phyloP scores from a whole-genome alignment of 1,139 yeast genomes.

The Yamadazyma conglobata region DNA sequence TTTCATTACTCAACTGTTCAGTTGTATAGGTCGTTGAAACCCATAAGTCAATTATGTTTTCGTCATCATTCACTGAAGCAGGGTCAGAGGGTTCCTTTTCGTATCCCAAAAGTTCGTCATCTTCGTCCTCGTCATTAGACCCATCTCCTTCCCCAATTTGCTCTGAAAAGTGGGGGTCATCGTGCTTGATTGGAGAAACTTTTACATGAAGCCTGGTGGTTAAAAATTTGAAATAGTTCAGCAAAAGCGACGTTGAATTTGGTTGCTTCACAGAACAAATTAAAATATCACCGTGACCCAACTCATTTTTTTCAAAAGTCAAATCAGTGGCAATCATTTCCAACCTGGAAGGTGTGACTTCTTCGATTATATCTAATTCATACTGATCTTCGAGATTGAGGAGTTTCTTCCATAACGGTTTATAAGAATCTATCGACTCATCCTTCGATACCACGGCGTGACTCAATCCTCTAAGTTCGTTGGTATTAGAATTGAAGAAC shows the following conservation, averaged over 20 bases:
- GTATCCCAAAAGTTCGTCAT: conserved; percentile 22
- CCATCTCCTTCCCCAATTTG: not conserved
- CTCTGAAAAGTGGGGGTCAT: too few species aligned
- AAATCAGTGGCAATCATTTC: conserved; percentile 42
- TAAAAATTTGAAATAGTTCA: conserved; percentile 60
- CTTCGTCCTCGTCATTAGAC: conserved; percentile 2
- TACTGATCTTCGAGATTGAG: conserved; percentile 45
- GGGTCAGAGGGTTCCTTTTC: conserved; percentile 19
- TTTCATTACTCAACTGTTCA: conserved; percentile 54
- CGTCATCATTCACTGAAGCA: conserved; percentile 15
- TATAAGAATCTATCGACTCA: conserved; percentile 42
- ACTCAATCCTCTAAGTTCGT: conserved; percentile 58
- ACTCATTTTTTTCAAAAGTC: conserved; percentile 61
- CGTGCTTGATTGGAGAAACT: conserved; percentile 48
- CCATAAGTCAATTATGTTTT: conserved; percentile 58
- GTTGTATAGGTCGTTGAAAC: conserved; percentile 59
- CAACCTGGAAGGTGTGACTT: conserved; percentile 61
- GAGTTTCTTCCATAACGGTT: conserved; percentile 39
- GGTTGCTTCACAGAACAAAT: conserved; percentile 43
- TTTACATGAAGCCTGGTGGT: conserved; percentile 62
- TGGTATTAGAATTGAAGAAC: conserved; percentile 57
- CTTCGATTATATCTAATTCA: conserved; percentile 57
- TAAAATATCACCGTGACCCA: conserved; percentile 77
- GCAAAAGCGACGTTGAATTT: conserved; percentile 23
- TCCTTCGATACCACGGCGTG: conserved; percentile 57